Base-by-base conservation (phyloP, 129 eudicot species). In the Logfia minima region DNA sequence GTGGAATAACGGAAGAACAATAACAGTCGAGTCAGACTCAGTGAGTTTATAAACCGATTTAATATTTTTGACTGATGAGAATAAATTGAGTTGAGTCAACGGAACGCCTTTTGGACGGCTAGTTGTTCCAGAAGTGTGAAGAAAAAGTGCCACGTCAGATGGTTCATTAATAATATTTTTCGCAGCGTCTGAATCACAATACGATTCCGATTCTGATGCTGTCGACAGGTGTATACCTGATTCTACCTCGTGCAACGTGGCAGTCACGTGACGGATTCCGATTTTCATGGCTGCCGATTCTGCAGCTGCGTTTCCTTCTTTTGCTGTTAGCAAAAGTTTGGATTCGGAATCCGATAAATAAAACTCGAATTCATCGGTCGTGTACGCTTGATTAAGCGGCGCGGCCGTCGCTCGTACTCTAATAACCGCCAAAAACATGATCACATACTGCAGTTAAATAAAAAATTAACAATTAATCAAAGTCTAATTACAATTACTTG, bases 91-190 rank as follows among this genome's bases (percentile, higher is more conserved):
- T 67, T 94, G 97, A 23, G 80, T 87, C 34, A 94, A 34, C 0
- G 97, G 99, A 4, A 94, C 99, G 4, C 99, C 99, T 81, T 94
- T 94, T 6, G 99, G 99, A 4, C 97, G 90, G 74, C 97, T 94
- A 4, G 99, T 94, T 78, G 99, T 94, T 28, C 99, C 99, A 5
- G 97, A 91, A 1, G 99, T 94, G 82, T 94, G 99, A 24, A 94
- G 90, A 70, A 91, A 94, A 4, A 94, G 90, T 2, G 96, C 85
- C 65, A 82, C 85, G 65, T 94, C 99, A 6, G 91, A 79, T 1
- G 99, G 87, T 16, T 91, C 94, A 77, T 94, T 94, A n/a, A 77
- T 76, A 75, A 91, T 66, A 66, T 4, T 74, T 39, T 74, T 32
- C 10, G 70, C 72, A 69, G 77, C 73, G 28, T 84, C 63, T 43